phyloP scores from a whole-genome alignment of 148 eudicot genomes.

The Fagopyrum homotropicum region DNA sequence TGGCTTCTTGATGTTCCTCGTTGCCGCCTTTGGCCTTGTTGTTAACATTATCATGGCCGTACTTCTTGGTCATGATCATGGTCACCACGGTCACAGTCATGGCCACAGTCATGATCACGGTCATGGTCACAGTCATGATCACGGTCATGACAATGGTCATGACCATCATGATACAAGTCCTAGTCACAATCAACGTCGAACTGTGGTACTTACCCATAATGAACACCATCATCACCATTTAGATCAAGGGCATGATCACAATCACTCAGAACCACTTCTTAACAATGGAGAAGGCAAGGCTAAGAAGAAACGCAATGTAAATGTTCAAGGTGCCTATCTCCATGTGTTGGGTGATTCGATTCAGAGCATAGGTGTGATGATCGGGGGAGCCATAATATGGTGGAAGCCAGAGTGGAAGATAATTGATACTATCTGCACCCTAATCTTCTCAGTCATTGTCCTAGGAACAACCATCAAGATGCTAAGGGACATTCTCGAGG shows the following conservation, averaged over 20 bases:
- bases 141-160: conserved; percentile 26
- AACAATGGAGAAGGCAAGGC: conserved; percentile 16
- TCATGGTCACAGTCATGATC: conserved; percentile 21
- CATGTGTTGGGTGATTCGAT: conserved; percentile 94
- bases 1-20: conserved; percentile 78
- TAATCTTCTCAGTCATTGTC: conserved; percentile 68
- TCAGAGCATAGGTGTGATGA: conserved; percentile 94
- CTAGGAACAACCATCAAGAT: conserved; percentile 72
- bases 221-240: conserved; percentile 22
- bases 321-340: conserved; percentile 87
- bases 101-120: conserved; percentile 36
- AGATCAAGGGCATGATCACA: conserved; percentile 18
- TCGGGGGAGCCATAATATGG: conserved; percentile 92
- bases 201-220: conserved; percentile 24
- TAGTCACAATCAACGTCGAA: conserved; percentile 34
- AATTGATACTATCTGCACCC: conserved; percentile 85
- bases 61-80: conserved; percentile 74
- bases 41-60: conserved; percentile 79
- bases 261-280: conserved; percentile 36
- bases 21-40: conserved; percentile 69
- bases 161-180: conserved; percentile 5
- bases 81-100: conserved; percentile 44
- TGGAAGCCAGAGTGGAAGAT: conserved; percentile 86
- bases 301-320: conserved; percentile 56
- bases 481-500: conserved; percentile 74